A percentile compares a stretch with the other conserved stretches of the same genome.
Conservation (phyloP, 805 yeast species). For the Saccharomycopsis selenospora region DNA sequence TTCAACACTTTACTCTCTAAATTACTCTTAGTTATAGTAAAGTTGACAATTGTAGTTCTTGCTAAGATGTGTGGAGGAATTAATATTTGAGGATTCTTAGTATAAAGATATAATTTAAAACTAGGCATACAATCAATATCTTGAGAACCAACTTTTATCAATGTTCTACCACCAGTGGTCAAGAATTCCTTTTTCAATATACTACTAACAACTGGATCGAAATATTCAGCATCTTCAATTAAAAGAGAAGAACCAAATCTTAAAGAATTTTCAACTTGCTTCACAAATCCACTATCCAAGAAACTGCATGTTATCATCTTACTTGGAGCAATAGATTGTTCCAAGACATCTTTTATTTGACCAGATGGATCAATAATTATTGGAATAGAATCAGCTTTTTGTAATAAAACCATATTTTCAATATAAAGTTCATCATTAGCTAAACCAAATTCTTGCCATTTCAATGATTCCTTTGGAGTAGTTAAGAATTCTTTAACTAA, state of each 20-base stretch:
- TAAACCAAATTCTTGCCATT: slow-evolving; percentile 50
- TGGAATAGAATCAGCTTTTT: slow-evolving; percentile 35
- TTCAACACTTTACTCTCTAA: slow-evolving; percentile 58
- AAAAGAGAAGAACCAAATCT: slow-evolving; percentile 75
- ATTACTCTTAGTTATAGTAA: slow-evolving; percentile 61
- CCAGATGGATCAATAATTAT: slow-evolving; percentile 70
- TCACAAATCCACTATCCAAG: slow-evolving; percentile 55
- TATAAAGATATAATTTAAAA: slow-evolving; percentile 53
- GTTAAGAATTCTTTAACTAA: slow-evolving; percentile 33
- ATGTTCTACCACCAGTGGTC: slow-evolving; percentile 60
- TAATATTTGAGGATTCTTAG: slow-evolving; percentile 45
- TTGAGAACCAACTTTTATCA: slow-evolving; percentile 53
- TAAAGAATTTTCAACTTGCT: slow-evolving; percentile 69
- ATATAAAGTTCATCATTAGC: slow-evolving; percentile 52
- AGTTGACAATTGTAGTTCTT: slow-evolving; percentile 59
- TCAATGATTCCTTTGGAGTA: slow-evolving; percentile 33
- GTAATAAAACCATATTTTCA: slow-evolving; percentile 56
- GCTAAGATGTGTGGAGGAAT: slow-evolving; percentile 53
- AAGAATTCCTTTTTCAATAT: slow-evolving; percentile 55
- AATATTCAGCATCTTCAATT: slow-evolving; percentile 72
- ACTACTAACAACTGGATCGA: slow-evolving; percentile 65
- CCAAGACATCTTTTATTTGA: slow-evolving; percentile 36
- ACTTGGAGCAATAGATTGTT: slow-evolving; percentile 27
- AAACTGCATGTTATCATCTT: slow-evolving; percentile 58
- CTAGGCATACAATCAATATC: slow-evolving; percentile 60